Conservation (phyloP, 768 basidiomycete genomes). For the Termitomyces sp. region DNA sequence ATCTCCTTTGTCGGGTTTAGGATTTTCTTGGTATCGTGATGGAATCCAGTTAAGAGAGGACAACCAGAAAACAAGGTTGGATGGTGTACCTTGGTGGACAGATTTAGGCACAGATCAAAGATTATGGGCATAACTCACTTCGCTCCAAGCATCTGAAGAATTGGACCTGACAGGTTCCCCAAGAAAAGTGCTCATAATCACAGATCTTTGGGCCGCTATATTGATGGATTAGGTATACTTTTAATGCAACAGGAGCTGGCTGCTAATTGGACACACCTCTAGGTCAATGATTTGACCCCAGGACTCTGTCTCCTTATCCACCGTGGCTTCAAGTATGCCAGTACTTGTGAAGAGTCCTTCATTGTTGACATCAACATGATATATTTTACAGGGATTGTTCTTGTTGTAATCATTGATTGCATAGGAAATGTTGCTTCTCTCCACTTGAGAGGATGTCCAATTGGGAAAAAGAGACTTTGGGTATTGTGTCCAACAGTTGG, state of each 20-base stretch:
- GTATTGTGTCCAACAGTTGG: slow-evolving; percentile 39
- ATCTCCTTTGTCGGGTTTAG: slow-evolving; percentile 43
- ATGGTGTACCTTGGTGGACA: slow-evolving; percentile 44
- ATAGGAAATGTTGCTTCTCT: slow-evolving; percentile 36
- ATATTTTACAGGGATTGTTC: slow-evolving; percentile 26
- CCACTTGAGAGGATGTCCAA: slow-evolving; percentile 49
- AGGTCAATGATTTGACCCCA: slow-evolving; percentile 35
- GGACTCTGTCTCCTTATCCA: slow-evolving; percentile 26
- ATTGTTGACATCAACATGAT: slow-evolving; percentile 40
- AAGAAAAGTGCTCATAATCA: slow-evolving; percentile 53
- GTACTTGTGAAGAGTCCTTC: slow-evolving; percentile 36
- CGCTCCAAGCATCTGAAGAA: no score
- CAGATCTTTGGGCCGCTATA: slow-evolving; percentile 32
- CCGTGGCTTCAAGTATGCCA: slow-evolving; percentile 19
- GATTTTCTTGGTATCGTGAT: no score
- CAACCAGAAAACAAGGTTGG: slow-evolving; percentile 71
- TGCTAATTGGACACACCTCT: slow-evolving; percentile 29
- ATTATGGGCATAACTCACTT: neutral
- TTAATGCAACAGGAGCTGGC: neutral
- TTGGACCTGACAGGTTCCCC: no score
- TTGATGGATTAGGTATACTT: neutral
- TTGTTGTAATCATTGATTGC: slow-evolving; percentile 33
- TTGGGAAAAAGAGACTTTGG: slow-evolving; percentile 53
- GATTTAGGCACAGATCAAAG: neutral
- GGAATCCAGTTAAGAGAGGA: no score